Conservation (phyloP, 768 basidiomycete genomes). For the Phlebiopsis flavidoalba region DNA sequence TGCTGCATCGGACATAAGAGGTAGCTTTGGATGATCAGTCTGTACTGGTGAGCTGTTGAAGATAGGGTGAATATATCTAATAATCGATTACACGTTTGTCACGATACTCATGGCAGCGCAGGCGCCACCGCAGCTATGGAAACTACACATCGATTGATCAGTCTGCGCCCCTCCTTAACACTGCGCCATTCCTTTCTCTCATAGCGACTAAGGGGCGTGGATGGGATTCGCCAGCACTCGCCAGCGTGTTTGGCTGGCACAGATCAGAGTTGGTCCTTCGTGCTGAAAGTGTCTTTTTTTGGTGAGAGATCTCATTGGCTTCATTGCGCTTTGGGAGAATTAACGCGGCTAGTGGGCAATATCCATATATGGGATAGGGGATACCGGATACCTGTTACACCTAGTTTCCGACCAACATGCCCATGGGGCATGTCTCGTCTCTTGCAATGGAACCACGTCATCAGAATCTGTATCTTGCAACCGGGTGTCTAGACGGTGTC, state of each 20-base stretch:
- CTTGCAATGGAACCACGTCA: slow-evolving; percentile 3
- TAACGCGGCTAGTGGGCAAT: not conserved
- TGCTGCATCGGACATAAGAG: not conserved
- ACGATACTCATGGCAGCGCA: not conserved
- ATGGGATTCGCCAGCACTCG: not conserved
- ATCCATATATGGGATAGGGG: slow-evolving; percentile 8
- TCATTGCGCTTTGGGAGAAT: not conserved
- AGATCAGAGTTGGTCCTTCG: slow-evolving; percentile 2
- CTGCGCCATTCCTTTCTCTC: slow-evolving; percentile 3
- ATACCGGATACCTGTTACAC: slow-evolving; percentile 1
- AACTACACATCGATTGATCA: not conserved
- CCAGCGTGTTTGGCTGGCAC: slow-evolving; percentile 10
- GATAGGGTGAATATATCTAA: not conserved
- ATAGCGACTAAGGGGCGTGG: no score
- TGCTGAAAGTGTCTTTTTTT: not conserved
- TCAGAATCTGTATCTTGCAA: not conserved
- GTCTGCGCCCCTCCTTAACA: not conserved
- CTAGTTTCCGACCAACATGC: not conserved
- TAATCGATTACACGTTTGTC: not conserved
- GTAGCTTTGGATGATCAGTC: slow-evolving; percentile 3
- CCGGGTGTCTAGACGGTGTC: slow-evolving; percentile 3
- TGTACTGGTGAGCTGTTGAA: slow-evolving; percentile 5
- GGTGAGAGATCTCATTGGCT: not conserved
- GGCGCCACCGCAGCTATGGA: slow-evolving; percentile 7
- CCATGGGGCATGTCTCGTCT: not conserved